Evolutionary conservation across 2,329 filamentous ascomycete genomes (phyloP).

Genomic region (Verticillium alfalfae): DNA sequence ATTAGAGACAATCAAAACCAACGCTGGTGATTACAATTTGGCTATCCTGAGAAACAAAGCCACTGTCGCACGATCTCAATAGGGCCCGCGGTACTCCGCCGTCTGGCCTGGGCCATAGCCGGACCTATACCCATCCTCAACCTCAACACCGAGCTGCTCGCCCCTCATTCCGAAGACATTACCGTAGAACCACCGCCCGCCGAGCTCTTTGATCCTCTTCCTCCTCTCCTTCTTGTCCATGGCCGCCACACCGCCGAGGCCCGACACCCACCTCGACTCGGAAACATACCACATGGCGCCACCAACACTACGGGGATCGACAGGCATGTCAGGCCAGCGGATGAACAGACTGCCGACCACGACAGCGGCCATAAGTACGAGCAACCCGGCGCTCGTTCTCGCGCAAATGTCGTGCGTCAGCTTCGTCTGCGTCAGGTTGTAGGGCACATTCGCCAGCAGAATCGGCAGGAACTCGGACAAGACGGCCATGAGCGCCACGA

Average conservation of each 20-base stretch:
- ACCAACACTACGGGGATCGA: slow-evolving; percentile 40
- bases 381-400: slow-evolving; percentile 28
- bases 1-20: too few relatives aligned
- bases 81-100: not conserved
- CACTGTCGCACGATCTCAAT: not conserved
- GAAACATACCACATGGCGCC: slow-evolving; percentile 38
- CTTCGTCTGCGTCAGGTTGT: slow-evolving; percentile 33
- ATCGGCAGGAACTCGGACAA: slow-evolving; percentile 45
- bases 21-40: not conserved
- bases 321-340: slow-evolving; percentile 36
- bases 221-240: slow-evolving; percentile 3
- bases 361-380: slow-evolving; percentile 36
- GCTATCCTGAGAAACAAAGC: not conserved
- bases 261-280: slow-evolving; percentile 8
- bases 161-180: not conserved
- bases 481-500: slow-evolving; percentile 34
- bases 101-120: not conserved
- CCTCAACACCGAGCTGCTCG: not conserved
- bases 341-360: slow-evolving; percentile 33
- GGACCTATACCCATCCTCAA: not conserved
- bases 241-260: slow-evolving; percentile 9
- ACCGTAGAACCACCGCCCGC: slow-evolving; percentile 10
- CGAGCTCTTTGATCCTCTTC: slow-evolving; percentile 6
- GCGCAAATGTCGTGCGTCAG: slow-evolving; percentile 33
- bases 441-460: slow-evolving; percentile 42